Evolutionary conservation across 805 yeast genomes (phyloP), one percentile per base, ranked within the genome.

Genomic region (Lipomyces anomalus): DNA sequence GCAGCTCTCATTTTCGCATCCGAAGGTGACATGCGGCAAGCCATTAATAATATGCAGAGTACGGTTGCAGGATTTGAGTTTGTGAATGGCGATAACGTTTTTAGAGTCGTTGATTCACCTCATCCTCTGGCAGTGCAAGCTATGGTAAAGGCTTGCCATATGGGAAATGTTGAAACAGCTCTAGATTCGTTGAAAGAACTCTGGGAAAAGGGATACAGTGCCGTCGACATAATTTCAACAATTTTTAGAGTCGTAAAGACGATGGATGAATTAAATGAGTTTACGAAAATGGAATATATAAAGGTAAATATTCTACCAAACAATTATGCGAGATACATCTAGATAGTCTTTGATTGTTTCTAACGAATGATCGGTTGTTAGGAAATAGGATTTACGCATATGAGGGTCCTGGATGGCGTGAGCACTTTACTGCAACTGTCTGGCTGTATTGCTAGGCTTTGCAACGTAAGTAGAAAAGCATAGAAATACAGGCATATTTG

Each of bases 11-110:
- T 92, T 13, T 92, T 92, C 67, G 82, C 97, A 0, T 94, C 96
- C 0, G 98, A 92, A 61, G 98, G 98, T 48, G 98, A 92, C 62
- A 90, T 92, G 98, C 79, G 98, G 64, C 98, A 92, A 65, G 98
- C 97, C 0, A 76, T 92, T 39, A 92, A 92, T 61, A 92, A 92
- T 65, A 64, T 92, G 48, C 98, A 92, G 62, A 82, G 95, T 59
- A 88, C 97, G 0, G 90, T 82, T 26, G 87, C 96, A 1, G 98
- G 98, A 1, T 89, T 89, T 67, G 89, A 84, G 2, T 73, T 84
- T 44, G 96, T 92, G n/a, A 84, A 79, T 59, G 87, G 87, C 38
- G 87, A 84, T 34, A 90, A 89, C 58, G 98, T 92, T 16, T 92
- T 88, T 73, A 86, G 84, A 62, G 85, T 92, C 47, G 97, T 92